These are phyloP conservation scores for Metarhizium anisopliae DNA, from an alignment of 2,329 filamentous ascomycete genomes.

Conservation along the genomic window DNA sequence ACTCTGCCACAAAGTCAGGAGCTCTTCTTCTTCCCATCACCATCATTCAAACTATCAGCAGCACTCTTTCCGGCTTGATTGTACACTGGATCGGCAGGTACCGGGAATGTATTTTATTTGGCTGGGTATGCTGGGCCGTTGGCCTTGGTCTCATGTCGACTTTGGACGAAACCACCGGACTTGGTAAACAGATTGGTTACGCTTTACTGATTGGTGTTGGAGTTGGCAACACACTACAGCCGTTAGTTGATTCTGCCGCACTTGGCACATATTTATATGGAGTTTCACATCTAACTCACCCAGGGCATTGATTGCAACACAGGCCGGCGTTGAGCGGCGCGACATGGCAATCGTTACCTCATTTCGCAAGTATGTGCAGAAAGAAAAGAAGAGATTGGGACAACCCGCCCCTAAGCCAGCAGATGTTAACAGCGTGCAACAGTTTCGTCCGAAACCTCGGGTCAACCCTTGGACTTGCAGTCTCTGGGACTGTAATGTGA, in stretches of 20 bases:
- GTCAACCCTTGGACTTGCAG: slow-evolving; percentile 28
- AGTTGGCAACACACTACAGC: slow-evolving; percentile 43
- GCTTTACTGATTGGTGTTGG: slow-evolving; percentile 41
- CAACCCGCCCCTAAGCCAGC: neutral
- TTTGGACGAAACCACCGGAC: slow-evolving; percentile 33
- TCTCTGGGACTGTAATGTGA: slow-evolving; percentile 29
- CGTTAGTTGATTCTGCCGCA: slow-evolving; percentile 20
- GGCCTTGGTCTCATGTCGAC: slow-evolving; percentile 45
- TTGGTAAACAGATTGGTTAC: slow-evolving; percentile 47
- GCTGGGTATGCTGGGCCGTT: slow-evolving; percentile 42
- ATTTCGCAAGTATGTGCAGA: slow-evolving; percentile 29
- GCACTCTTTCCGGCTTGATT: slow-evolving; percentile 41
- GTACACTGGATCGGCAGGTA: slow-evolving; percentile 45
- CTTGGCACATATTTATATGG: too few species aligned
- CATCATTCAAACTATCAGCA: slow-evolving; percentile 35
- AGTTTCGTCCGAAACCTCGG: slow-evolving; percentile 32
- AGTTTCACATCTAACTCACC: neutral
- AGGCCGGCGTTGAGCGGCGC: slow-evolving; percentile 43
- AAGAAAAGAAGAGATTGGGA: too few species aligned
- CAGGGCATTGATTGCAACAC: slow-evolving; percentile 41
- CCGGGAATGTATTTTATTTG: slow-evolving; percentile 43
- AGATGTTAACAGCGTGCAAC: neutral
- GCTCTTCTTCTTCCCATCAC: slow-evolving; percentile 33
- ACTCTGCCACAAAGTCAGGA: slow-evolving; percentile 31
- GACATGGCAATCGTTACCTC: slow-evolving; percentile 36